Conservation (phyloP, 306 rosid species). For the Vicia villosa region DNA sequence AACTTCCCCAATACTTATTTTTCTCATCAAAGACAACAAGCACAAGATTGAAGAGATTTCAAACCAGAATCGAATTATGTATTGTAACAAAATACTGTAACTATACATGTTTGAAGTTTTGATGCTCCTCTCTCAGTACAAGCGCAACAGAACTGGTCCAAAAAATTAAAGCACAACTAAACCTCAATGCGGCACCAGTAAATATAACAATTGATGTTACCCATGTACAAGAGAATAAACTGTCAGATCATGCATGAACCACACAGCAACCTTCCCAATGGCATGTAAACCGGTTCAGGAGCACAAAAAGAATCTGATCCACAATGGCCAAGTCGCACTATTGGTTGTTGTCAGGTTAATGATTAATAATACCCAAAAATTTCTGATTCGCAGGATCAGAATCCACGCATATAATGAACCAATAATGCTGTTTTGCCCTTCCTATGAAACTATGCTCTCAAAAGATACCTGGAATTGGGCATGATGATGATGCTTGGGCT, state of each 20-base stretch:
- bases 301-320: slow-evolving; percentile 42
- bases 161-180: slow-evolving; percentile 33
- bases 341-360: slow-evolving; percentile 40
- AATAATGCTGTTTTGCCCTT: slow-evolving; percentile 26
- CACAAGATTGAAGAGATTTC: slow-evolving; percentile 22
- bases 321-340: slow-evolving; percentile 34
- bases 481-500: slow-evolving; percentile 58
- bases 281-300: slow-evolving; percentile 34
- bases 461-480: slow-evolving; percentile 73
- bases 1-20: background rate
- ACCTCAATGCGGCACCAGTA: slow-evolving; percentile 45
- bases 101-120: slow-evolving; percentile 62
- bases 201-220: slow-evolving; percentile 48
- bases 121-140: slow-evolving; percentile 44
- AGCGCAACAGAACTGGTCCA: slow-evolving; percentile 39
- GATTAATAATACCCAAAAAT: slow-evolving; percentile 35
- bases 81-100: slow-evolving; percentile 48
- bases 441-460: slow-evolving; percentile 56
- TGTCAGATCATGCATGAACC: slow-evolving; percentile 48
- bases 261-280: slow-evolving; percentile 19
- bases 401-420: slow-evolving; percentile 36
- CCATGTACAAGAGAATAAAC: slow-evolving; percentile 61
- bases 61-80: slow-evolving; percentile 42
- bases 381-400: slow-evolving; percentile 40
- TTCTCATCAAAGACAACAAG: background rate